Conservation (phyloP, 1,284 basidiomycete species). For the Naganishia cerealis region DNA sequence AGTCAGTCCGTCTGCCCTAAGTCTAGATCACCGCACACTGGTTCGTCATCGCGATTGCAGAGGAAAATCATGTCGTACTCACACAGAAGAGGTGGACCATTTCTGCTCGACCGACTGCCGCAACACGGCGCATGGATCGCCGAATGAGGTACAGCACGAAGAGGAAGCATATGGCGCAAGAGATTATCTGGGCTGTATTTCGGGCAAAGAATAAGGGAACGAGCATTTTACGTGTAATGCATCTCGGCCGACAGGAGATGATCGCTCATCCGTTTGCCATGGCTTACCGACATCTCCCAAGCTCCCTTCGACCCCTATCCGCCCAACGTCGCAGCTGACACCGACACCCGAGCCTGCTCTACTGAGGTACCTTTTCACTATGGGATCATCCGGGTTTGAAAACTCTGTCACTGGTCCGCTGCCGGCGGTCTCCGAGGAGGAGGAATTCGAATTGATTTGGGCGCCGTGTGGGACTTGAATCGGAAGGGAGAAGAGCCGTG, state of each 20-base stretch:
- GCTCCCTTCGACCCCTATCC: slow-evolving; percentile 42
- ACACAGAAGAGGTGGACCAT: slow-evolving; percentile 45
- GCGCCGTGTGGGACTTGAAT: slow-evolving; percentile 41
- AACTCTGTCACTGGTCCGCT: slow-evolving; percentile 34
- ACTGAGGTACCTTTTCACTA: slow-evolving; percentile 38
- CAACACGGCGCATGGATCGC: slow-evolving; percentile 39
- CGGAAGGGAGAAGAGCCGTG: slow-evolving; percentile 43
- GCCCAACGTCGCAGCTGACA: slow-evolving; percentile 45
- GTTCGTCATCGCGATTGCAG: not conserved
- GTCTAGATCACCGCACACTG: too few relatives aligned
- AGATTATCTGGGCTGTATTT: slow-evolving; percentile 44
- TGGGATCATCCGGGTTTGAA: slow-evolving; percentile 40
- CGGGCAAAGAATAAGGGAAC: not conserved
- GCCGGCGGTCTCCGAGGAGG: slow-evolving; percentile 37
- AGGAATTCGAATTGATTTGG: slow-evolving; percentile 32
- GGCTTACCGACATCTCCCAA: slow-evolving; percentile 50
- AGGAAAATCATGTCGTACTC: slow-evolving; percentile 26
- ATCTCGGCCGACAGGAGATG: not conserved
- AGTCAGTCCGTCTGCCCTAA: not conserved
- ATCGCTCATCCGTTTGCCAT: not conserved
- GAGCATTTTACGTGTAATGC: not conserved
- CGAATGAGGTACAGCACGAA: slow-evolving; percentile 39
- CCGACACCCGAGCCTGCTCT: slow-evolving; percentile 47
- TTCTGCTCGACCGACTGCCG: slow-evolving; percentile 50
- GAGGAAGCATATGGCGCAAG: slow-evolving; percentile 43